Base-by-base conservation (phyloP, 2,329 filamentous ascomycete species). In the Pseudogymnoascus sp. region DNA sequence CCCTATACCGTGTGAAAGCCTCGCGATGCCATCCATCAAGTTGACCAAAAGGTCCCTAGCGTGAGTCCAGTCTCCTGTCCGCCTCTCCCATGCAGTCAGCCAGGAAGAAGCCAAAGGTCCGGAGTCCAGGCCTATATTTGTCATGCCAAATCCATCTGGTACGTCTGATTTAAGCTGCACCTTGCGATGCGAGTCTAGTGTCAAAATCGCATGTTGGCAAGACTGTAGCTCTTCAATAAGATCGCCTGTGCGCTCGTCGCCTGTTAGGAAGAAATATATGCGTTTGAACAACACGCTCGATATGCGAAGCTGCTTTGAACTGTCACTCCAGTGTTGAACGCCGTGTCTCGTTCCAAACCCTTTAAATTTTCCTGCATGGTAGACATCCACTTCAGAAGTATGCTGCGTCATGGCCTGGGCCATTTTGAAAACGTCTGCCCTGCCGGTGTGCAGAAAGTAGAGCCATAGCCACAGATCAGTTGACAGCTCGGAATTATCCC, bases 401-500 rank as follows among this genome's bases (percentile, higher is more conserved):
- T 86, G 84, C 0, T 83, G 75, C 0, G 81, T 80, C 61, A 84
- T 71, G 0, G 81, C 79, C 67, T 86, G 83, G 0, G 83, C 83
- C 59, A 86, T 78, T 0, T 80, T 77, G 66, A 81, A 87, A 0
- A 84, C 78, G 58, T 84, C 82, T 2, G 78, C 76, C 1, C 80
- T 75, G 0, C 83, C 82, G 0, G 82, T 86, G 9, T 80, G 79
- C 1, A 86, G 75, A 71, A 86, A 87, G 61, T 84, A 81, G 3
- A 78, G 78, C 84, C 84, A 86, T 65, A 86, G 79, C 73, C 81
- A 86, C 1, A 86, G 70, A 66, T 86, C 83, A 0, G 84, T 81
- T 0, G 83, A 86, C 0, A 87, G 74, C 68, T 87, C 84, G 0
- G 81, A 84, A 66, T 86, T 86, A 57, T 86, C 84, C 84, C 84